Conservation (phyloP, 345 rosid species). For the Crucihimalaya himalaica region DNA sequence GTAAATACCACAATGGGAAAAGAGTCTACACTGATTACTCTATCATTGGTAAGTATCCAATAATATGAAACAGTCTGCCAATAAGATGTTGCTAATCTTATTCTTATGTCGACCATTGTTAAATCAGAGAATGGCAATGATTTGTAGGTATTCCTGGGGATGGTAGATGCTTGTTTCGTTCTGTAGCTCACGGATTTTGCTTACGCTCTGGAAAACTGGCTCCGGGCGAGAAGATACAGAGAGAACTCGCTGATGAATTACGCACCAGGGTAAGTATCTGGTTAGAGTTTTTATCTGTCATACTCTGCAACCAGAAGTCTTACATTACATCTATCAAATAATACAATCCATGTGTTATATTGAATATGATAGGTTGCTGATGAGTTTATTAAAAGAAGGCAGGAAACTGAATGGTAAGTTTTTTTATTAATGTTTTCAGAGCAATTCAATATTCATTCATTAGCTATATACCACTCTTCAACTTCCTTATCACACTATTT, state of each 20-base stretch:
- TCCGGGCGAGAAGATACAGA: conserved; percentile 67
- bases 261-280: conserved; percentile 49
- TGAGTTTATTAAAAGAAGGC: conserved; percentile 88
- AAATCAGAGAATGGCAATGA: neutral
- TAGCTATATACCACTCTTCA: neutral
- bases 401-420: conserved; percentile 85
- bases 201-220: conserved; percentile 63
- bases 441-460: neutral
- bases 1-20: conserved; percentile 62
- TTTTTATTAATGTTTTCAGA: neutral
- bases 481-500: neutral
- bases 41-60: conserved; percentile 59
- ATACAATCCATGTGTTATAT: neutral
- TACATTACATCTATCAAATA: neutral
- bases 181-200: conserved; percentile 88
- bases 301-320: neutral
- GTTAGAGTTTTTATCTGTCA: neutral
- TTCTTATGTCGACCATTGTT: neutral
- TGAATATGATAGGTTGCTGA: conserved; percentile 77
- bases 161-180: conserved; percentile 95
- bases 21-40: conserved; percentile 78
- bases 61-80: neutral
- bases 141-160: conserved; percentile 91
- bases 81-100: neutral
- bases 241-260: conserved; percentile 84